Percentiles rank a stretch among this genome's conserved stretches.
Conservation (phyloP, 495 filamentous ascomycete species). For the Pseudotulostoma volvatum region DNA sequence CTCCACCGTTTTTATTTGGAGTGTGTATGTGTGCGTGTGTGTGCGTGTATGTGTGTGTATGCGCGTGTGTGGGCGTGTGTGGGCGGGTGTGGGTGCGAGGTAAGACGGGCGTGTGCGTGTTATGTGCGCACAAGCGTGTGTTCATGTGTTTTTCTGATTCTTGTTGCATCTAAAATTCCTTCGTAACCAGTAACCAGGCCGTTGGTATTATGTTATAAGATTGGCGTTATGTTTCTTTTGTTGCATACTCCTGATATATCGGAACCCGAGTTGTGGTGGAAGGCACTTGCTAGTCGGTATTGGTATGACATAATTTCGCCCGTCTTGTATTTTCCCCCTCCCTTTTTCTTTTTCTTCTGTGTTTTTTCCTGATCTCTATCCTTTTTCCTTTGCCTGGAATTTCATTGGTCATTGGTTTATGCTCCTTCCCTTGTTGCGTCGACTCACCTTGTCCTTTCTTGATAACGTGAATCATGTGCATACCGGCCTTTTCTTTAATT, state of each 20-base stretch:
- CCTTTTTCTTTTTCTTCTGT: no score
- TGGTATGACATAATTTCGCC: no score
- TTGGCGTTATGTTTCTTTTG: constrained; percentile 29
- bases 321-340: no score
- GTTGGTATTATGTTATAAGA: constrained; percentile 24
- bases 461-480: neutral
- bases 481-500: neutral
- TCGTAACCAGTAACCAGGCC: no score
- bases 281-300: neutral
- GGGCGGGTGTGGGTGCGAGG: no score
- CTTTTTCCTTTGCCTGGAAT: neutral
- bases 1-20: no score
- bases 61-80: no score
- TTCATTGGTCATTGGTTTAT: neutral
- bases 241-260: constrained; percentile 12
- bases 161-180: neutral
- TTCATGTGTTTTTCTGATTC: no score
- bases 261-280: neutral
- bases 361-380: neutral
- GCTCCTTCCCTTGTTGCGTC: neutral
- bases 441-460: neutral
- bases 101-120: no score
- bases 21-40: no score
- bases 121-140: no score
- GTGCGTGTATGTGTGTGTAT: no score